phyloP scores from a whole-genome alignment of 139 green algal species.

The Zygnema cylindricum region DNA sequence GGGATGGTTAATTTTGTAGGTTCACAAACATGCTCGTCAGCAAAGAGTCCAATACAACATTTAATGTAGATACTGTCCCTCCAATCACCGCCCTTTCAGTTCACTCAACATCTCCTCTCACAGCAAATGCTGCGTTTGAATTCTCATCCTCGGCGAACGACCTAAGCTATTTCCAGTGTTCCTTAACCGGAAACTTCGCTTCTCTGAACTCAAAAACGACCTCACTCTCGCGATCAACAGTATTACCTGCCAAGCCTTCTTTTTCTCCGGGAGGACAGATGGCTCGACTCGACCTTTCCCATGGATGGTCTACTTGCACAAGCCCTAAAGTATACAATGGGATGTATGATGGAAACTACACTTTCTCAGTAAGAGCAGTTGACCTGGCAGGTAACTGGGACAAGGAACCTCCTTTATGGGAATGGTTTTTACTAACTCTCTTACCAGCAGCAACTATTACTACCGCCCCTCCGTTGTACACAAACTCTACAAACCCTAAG shows the following conservation, averaged over 20 bases:
- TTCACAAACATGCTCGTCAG: slow-evolving; percentile 23
- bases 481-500: slow-evolving; percentile 6
- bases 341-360: slow-evolving; percentile 30
- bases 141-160: slow-evolving; percentile 19
- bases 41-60: slow-evolving; percentile 6
- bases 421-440: slow-evolving; percentile 29
- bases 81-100: slow-evolving; percentile 24
- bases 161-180: slow-evolving; percentile 40
- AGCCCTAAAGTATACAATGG: slow-evolving; percentile 41
- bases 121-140: slow-evolving; percentile 30
- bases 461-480: neutral
- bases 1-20: too few species aligned
- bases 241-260: neutral
- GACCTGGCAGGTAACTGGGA: slow-evolving; percentile 48
- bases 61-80: slow-evolving; percentile 10
- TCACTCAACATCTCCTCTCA: neutral
- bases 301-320: slow-evolving; percentile 32
- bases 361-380: slow-evolving; percentile 40
- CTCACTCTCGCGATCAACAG: neutral
- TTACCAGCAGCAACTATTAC: slow-evolving; percentile 28
- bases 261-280: slow-evolving; percentile 6
- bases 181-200: too few species aligned
- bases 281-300: neutral
- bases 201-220: neutral
- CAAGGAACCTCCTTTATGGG: neutral